A percentile compares a stretch with the other conserved stretches of the same genome.
These are phyloP conservation scores for Chrysosphaeria jannelii DNA, from an alignment of 2,329 filamentous ascomycete species.

Conservation along the genomic window DNA sequence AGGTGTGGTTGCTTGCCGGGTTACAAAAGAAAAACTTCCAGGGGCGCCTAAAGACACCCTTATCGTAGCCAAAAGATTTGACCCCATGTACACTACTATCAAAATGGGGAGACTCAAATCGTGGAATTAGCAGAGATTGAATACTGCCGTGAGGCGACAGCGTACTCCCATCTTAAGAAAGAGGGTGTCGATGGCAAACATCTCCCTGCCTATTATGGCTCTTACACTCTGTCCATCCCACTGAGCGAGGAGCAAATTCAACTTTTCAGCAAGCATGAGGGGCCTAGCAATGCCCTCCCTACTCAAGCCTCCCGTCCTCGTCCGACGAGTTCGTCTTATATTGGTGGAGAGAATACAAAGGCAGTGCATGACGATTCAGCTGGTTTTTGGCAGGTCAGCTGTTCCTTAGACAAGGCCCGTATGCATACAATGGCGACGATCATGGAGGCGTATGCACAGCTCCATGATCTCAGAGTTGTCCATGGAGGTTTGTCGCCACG, in stretches of 20 bases:
- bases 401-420: conserved; percentile 1
- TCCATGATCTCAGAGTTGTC: conserved; percentile 3
- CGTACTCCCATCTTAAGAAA: conserved; percentile 3
- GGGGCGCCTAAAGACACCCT: background rate
- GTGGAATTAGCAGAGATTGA: conserved; percentile 4
- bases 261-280: background rate
- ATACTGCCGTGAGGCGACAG: conserved; percentile 4
- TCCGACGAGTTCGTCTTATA: conserved; percentile 3
- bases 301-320: background rate
- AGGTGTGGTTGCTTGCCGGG: conserved; percentile 3
- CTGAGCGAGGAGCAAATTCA: conserved; percentile 1
- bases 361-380: conserved; percentile 2
- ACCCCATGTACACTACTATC: conserved; percentile 5
- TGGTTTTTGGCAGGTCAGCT: conserved; percentile 3
- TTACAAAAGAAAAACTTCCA: background rate
- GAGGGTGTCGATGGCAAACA: conserved; percentile 3
- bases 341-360: conserved; percentile 3
- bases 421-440: conserved; percentile 2
- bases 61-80: conserved; percentile 4
- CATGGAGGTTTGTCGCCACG: conserved; percentile 4
- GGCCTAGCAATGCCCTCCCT: conserved; percentile 1
- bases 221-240: conserved; percentile 3
- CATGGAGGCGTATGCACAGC: conserved; percentile 3
- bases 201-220: conserved; percentile 3
- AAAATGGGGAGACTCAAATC: conserved; percentile 4